Evolutionary conservation across 129 eudicot species (phyloP).

Genomic region (Flaveria brownii): DNA sequence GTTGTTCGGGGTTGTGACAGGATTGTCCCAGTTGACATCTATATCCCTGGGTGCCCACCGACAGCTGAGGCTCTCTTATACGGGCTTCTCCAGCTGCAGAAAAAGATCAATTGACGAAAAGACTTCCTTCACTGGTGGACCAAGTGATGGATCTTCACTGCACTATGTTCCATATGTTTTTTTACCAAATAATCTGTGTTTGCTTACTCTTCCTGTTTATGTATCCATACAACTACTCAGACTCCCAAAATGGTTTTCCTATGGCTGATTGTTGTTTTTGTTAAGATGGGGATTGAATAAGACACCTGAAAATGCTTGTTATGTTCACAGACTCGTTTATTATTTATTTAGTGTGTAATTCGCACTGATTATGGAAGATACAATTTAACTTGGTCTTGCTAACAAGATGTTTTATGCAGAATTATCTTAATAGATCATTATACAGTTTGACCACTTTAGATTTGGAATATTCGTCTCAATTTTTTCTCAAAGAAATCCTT

Average conservation of each 20-base stretch:
- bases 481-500: too few species aligned
- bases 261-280: conserved; percentile 30
- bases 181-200: conserved; percentile 26
- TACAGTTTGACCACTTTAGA: too few species aligned
- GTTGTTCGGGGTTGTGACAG: conserved; percentile 95
- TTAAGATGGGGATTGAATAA: conserved; percentile 37
- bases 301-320: conserved; percentile 19
- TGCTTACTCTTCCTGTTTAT: conserved; percentile 20
- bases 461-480: too few species aligned
- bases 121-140: conserved; percentile 98
- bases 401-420: neutral
- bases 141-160: conserved; percentile 47
- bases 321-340: conserved; percentile 14
- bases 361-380: neutral
- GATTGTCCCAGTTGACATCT: conserved; percentile 91
- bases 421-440: neutral
- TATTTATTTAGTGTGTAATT: conserved; percentile 3
- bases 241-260: conserved; percentile 10
- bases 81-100: conserved; percentile 88
- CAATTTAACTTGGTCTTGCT: neutral
- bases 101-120: conserved; percentile 95
- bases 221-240: conserved; percentile 1
- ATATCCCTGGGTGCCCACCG: conserved; percentile 98
- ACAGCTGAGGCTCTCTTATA: conserved; percentile 92
- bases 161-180: neutral